These are phyloP conservation scores for Phalaenopsis hybrid DNA, from an alignment of 116 monocot genomes.

Conservation along the genomic window DNA sequence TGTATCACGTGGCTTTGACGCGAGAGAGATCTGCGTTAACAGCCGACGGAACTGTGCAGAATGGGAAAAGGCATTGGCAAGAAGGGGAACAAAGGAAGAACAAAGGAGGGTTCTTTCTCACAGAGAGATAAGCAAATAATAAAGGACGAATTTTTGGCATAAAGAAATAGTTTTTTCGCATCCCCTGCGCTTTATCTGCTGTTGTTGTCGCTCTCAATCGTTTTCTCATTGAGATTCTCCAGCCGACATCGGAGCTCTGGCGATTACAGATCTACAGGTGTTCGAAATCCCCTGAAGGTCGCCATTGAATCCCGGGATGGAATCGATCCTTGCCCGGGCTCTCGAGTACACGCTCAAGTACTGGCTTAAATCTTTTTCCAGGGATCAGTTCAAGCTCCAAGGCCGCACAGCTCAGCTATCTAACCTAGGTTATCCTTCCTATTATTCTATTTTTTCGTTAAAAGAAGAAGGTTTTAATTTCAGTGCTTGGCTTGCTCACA, in stretches of 20 bases:
- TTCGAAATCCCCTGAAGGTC: background rate
- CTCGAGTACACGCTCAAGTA: conserved; percentile 99
- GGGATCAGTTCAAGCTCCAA: conserved; percentile 99
- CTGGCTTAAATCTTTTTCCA: conserved; percentile 97
- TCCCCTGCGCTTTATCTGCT: background rate
- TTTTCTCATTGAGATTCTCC: background rate
- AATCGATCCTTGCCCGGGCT: conserved; percentile 91
- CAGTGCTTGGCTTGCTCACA: background rate
- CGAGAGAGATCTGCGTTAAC: background rate
- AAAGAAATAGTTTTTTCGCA: background rate
- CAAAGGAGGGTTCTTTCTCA: background rate
- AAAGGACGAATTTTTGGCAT: background rate
- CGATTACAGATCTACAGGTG: background rate
- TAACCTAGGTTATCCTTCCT: conserved; percentile 54
- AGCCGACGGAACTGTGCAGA: background rate
- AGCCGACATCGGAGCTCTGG: background rate
- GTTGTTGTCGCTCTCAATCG: background rate
- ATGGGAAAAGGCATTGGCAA: background rate
- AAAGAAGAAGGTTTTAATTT: conserved; percentile 5
- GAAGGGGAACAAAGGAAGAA: background rate
- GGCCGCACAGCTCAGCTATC: conserved; percentile 96
- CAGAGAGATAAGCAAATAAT: background rate
- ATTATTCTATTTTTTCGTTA: background rate
- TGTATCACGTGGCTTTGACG: background rate
- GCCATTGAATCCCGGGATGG: conserved; percentile 34